Evolutionary conservation across 164 flowering plant species (phyloP), one percentile per base, ranked within the genome.

Genomic region (Nymphaea thermarum): DNA sequence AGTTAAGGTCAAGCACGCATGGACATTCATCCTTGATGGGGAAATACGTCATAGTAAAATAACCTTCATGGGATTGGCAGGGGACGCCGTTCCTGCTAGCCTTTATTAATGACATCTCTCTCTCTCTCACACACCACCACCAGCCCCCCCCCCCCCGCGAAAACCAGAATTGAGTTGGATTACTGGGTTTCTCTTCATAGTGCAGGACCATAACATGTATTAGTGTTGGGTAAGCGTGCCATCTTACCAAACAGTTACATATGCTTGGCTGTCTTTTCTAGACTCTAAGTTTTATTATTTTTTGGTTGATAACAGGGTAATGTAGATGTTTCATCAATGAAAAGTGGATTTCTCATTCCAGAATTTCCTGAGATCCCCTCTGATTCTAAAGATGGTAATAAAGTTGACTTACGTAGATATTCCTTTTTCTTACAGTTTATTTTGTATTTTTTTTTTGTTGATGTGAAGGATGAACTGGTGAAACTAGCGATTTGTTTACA

Each of bases 371-470:
- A 47, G 55, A 47, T 6, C 12, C 55, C 55, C 7, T 47, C 55
- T 47, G 12, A 14, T 47, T 47, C 65, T 63, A 73, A 74, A 70
- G 68, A 64, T 70, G 84, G 85, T 84, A 75, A 70, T 45, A 64
- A 57, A 53, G 57, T 63, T 75, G 47, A 51, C 57, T 65, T 12
- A 36, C 43, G 43, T 59, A 17, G 42, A 51, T 7, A 51, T 45
- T 11, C 57, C 42, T 72, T 17, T 18, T 66, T 63, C 6, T 25
- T 25, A 25, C 36, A 25, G 1, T 25, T 25, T 25, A 25, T 42
- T 10, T 8, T 11, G n/a, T 57, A 25, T 12, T 65, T 10, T 7
- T 11, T 65, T 44, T 44, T 51, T 7, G 14, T 44, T 55, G 16
- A 51, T 55, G 43, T 65, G 14, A 5, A 47, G 12, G 55, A 6